Evolutionary conservation across 2,329 filamentous ascomycete genomes (phyloP).

Genomic region (Ploettnerulaceae sp.): DNA sequence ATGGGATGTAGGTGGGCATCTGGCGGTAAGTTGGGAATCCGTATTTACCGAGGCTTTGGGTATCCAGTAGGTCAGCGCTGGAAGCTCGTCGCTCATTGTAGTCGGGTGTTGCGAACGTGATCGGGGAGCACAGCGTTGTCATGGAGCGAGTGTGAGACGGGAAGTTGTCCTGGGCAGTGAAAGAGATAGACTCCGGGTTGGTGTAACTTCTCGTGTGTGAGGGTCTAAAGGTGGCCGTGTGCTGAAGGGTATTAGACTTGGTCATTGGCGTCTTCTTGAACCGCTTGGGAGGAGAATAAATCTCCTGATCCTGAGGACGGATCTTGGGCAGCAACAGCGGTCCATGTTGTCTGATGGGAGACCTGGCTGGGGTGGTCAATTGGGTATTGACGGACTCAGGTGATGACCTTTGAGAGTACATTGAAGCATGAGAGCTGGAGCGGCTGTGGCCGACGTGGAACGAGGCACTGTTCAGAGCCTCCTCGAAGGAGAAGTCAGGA

Average conservation of each 20-base stretch:
- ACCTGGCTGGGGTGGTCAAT: conserved; percentile 64
- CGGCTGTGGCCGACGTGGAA: conserved; percentile 39
- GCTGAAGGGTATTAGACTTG: conserved; percentile 19
- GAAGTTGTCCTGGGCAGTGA: conserved; percentile 26
- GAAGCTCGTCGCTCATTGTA: conserved; percentile 55
- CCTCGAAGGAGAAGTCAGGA: conserved; percentile 51
- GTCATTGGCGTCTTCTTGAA: conserved; percentile 42
- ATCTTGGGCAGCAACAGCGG: conserved; percentile 81
- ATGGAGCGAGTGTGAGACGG: conserved; percentile 30
- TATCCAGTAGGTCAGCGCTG: conserved; percentile 64
- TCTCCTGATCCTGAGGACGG: conserved; percentile 74
- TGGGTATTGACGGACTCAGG: conserved; percentile 65
- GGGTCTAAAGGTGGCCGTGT: conserved; percentile 38
- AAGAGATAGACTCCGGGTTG: conserved; percentile 52
- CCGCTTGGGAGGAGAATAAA: conserved; percentile 59
- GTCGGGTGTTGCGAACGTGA: conserved; percentile 30
- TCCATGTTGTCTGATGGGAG: conserved; percentile 72
- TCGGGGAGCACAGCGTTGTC: conserved; percentile 32
- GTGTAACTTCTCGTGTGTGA: conserved; percentile 55
- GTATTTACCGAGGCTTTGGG: conserved; percentile 60
- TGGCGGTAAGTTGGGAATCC: conserved; percentile 83
- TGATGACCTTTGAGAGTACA: conserved; percentile 64
- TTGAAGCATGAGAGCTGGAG: conserved; percentile 38
- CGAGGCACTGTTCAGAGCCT: conserved; percentile 51
- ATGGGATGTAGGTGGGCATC: conserved; percentile 52